phyloP scores from a whole-genome alignment of 768 basidiomycete genomes.

The Neoboletus subvelutipes region DNA sequence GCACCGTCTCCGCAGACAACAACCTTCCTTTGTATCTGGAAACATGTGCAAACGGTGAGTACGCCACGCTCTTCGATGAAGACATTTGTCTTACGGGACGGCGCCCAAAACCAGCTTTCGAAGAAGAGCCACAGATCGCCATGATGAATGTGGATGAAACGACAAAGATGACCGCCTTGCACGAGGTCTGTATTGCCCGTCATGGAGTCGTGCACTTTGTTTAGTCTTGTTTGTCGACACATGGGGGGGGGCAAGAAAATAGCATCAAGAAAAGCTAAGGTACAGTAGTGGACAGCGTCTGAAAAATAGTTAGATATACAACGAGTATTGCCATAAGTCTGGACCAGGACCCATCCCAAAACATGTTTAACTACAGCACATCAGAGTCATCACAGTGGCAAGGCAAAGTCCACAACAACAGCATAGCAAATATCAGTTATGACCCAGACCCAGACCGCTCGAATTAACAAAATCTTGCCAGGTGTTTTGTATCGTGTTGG shows the following conservation, averaged over 20 bases:
- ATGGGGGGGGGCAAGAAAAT: background rate
- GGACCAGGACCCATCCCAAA: slow-evolving; percentile 1
- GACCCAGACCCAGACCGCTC: slow-evolving; percentile 24
- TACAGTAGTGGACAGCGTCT: slow-evolving; percentile 18
- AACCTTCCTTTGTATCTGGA: slow-evolving; percentile 57
- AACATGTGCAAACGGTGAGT: slow-evolving; percentile 16
- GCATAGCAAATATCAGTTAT: slow-evolving; percentile 8
- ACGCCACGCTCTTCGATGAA: slow-evolving; percentile 6
- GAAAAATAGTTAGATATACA: slow-evolving; percentile 22
- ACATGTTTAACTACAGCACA: slow-evolving; percentile 10
- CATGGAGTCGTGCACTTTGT: slow-evolving; percentile 12
- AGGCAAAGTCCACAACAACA: slow-evolving; percentile 5
- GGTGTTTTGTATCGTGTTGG: slow-evolving; percentile 55
- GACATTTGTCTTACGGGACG: slow-evolving; percentile 28
- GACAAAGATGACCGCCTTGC: background rate
- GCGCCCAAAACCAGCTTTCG: slow-evolving; percentile 53
- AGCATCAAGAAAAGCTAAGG: slow-evolving; percentile 17
- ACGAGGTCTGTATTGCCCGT: background rate
- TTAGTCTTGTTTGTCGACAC: slow-evolving; percentile 24
- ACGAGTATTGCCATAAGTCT: slow-evolving; percentile 4
- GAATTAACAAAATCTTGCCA: slow-evolving; percentile 62
- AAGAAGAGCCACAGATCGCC: slow-evolving; percentile 58
- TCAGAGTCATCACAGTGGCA: slow-evolving; percentile 9
- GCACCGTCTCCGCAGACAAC: slow-evolving; percentile 98
- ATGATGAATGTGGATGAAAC: slow-evolving; percentile 32